These are phyloP conservation scores for Gonium pectorale DNA, from an alignment of 139 green algal species.

Conservation along the genomic window DNA sequence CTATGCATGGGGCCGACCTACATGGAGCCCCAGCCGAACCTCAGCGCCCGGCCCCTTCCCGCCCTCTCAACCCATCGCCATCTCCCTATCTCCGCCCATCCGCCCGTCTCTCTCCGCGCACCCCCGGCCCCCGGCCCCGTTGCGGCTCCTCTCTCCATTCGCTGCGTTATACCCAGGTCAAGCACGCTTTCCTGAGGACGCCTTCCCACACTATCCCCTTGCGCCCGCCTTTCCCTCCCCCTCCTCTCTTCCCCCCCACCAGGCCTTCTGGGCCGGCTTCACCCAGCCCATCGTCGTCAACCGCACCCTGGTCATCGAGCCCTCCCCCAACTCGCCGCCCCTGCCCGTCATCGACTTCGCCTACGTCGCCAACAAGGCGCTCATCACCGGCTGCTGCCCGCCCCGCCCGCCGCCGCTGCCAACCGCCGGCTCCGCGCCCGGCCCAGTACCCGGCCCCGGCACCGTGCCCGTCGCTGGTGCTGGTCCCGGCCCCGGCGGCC, in stretches of 20 bases:
- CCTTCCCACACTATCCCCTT: neutral
- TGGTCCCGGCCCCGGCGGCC: no score
- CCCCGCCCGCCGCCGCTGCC: neutral
- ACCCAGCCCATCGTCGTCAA: slow-evolving; percentile 10
- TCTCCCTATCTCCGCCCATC: neutral
- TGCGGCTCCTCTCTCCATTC: no score
- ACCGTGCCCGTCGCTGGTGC: no score
- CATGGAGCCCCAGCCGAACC: no score
- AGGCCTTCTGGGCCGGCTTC: slow-evolving; percentile 24
- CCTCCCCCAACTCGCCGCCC: slow-evolving; percentile 2
- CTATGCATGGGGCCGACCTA: no score
- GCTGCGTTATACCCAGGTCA: neutral
- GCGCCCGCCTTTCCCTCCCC: neutral
- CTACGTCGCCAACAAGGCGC: slow-evolving; percentile 24
- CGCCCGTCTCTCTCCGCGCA: neutral
- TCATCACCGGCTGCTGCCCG: slow-evolving; percentile 6
- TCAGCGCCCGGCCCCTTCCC: no score
- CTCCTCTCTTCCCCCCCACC: neutral
- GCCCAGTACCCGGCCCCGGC: no score
- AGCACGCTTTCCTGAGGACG: neutral
- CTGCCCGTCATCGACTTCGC: slow-evolving; percentile 32
- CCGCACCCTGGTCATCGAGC: slow-evolving; percentile 25
- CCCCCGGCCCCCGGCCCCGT: no score
- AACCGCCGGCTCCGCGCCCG: neutral
- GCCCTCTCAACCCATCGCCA: neutral